Percentiles rank a stretch among this genome's conserved stretches.
phyloP scores from a whole-genome alignment of 208 protist species.

The Phytomonas sp. region DNA sequence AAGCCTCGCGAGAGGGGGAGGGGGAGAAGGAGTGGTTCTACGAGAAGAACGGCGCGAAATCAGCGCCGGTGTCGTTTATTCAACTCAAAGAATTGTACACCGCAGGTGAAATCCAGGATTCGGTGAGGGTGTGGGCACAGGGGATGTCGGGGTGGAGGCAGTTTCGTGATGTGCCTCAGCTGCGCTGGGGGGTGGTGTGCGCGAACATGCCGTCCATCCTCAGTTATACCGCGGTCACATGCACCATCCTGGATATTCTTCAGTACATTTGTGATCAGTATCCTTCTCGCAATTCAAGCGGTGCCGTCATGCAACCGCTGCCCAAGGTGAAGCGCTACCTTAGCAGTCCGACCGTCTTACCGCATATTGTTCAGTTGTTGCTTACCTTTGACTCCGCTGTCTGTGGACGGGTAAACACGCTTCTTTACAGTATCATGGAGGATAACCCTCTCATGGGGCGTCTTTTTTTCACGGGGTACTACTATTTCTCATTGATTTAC shows the following conservation, averaged over 20 bases:
- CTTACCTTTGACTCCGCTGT: constrained; percentile 87
- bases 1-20: constrained; percentile 57
- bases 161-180: constrained; percentile 81
- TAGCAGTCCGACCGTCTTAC: constrained; percentile 68
- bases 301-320: constrained; percentile 87
- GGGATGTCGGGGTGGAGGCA: constrained; percentile 89
- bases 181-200: constrained; percentile 81
- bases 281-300: constrained; percentile 76
- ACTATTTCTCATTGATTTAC: constrained; percentile 94
- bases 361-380: constrained; percentile 92
- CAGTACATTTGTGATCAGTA: constrained; percentile 79
- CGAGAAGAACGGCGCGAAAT: constrained; percentile 20
- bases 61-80: constrained; percentile 60
- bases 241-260: constrained; percentile 88
- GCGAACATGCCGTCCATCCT: constrained; percentile 56
- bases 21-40: constrained; percentile 90
- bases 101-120: constrained; percentile 32
- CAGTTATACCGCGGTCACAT: constrained; percentile 83
- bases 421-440: constrained; percentile 83
- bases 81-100: constrained; percentile 55
- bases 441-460: constrained; percentile 79
- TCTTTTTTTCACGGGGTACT: constrained; percentile 90
- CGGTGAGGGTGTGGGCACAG: constrained; percentile 92
- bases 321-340: constrained; percentile 88
- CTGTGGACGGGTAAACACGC: constrained; percentile 70